Conservation (phyloP, 495 filamentous ascomycete genomes). For the Podospora pseudoanserina region DNA sequence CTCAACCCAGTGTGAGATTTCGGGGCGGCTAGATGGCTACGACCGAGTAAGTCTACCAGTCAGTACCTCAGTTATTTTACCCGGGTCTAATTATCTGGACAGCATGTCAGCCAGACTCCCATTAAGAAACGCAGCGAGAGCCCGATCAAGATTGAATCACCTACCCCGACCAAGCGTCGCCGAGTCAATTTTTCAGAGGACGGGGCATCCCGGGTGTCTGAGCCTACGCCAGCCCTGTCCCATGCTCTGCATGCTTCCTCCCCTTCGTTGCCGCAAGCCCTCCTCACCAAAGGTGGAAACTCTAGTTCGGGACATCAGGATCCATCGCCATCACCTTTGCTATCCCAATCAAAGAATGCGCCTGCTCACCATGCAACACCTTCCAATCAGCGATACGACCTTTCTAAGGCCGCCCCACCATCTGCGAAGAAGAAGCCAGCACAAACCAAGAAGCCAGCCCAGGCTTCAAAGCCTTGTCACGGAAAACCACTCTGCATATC, state of each 20-base stretch:
- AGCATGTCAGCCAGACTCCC: background rate
- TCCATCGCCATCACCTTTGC: too few relatives aligned
- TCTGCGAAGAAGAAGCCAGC: background rate
- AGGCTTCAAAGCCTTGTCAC: background rate
- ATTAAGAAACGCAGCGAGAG: background rate
- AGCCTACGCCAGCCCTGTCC: background rate
- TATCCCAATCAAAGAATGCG: too few relatives aligned
- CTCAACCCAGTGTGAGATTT: background rate
- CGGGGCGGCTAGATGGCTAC: too few relatives aligned
- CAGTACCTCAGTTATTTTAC: background rate
- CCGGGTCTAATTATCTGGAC: background rate
- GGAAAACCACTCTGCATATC: background rate
- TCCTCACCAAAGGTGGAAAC: too few relatives aligned
- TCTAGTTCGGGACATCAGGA: too few relatives aligned
- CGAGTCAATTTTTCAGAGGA: background rate
- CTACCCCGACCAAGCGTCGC: background rate
- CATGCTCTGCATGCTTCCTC: background rate
- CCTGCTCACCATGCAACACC: too few relatives aligned
- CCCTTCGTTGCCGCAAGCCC: background rate
- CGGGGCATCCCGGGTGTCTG: background rate
- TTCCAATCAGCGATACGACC: background rate
- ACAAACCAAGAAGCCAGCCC: background rate
- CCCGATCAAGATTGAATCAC: background rate
- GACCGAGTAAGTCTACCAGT: background rate
- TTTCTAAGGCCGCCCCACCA: background rate